Evolutionary conservation across 1,139 yeast genomes (phyloP), one percentile per base, ranked within the genome.

Genomic region (Pichia norvegensis): DNA sequence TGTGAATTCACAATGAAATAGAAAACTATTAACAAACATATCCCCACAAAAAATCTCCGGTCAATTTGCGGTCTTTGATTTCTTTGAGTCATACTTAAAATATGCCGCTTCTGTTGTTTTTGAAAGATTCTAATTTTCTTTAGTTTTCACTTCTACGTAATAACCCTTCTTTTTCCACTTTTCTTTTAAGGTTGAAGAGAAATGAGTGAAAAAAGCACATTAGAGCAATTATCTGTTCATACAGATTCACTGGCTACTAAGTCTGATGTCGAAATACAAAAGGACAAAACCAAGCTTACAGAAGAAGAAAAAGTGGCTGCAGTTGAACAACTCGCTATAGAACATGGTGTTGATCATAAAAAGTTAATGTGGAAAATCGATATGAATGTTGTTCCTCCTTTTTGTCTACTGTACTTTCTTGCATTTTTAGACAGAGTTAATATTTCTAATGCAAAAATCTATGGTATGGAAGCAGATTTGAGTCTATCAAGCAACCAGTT

Each of bases 381-480:
- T 57, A 45, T 77, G 6, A 74, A 81, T 49, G 81, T 82, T 40
- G 78, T 82, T 29, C 86, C 87, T 4, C 81, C 87, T 31, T 79
- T 82, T 55, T 79, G 86, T 61, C 62, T 81, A 38, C 69, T 83
- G 40, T 82, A 83, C 56, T 76, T 83, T 56, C 69, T 82, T 52
- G 78, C 86, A 1, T 83, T 82, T 55, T 67, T 82, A 59, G 90
- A 82, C 60, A 69, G 88, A 59, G 86, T 81, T 44, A 83, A 82
- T 60, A 81, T 83, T 48, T 78, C 87, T 36, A 83, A 83, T 59
- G 92, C 92, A 21, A 77, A 76, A 51, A 71, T 81, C 48, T 81
- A 81, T 53, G 88, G 88, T 11, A 66, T 83, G 65, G 66, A 72
- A 25, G 62, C 58, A 6, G 81, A 78, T 44, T 65, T 82, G 43